A percentile compares a stretch with the other conserved stretches of the same genome.
Evolutionary conservation across 2,329 filamentous ascomycete genomes (phyloP).

Genomic region (Fusarium robinianum): DNA sequence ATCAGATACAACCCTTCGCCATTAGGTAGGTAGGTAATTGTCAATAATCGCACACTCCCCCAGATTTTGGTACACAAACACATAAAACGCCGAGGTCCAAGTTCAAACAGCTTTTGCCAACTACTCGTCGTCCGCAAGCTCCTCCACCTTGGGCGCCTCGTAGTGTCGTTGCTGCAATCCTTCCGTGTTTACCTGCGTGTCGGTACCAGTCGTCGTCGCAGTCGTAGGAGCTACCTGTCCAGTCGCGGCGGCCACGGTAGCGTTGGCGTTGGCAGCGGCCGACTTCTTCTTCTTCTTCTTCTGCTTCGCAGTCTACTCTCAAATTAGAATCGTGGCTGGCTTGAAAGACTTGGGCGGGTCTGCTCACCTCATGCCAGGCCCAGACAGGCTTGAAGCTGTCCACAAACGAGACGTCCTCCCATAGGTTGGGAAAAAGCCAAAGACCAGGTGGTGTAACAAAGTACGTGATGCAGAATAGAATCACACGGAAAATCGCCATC

Average conservation of each 20-base stretch:
- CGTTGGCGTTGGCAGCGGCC: constrained; percentile 42
- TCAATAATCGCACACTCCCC: constrained; percentile 20
- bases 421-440: constrained; percentile 98
- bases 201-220: constrained; percentile 61
- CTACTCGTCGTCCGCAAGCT: constrained; percentile 57
- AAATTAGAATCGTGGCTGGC: constrained; percentile 24
- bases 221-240: constrained; percentile 57
- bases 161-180: constrained; percentile 50
- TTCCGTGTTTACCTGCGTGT: constrained; percentile 56
- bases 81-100: constrained; percentile 34
- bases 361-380: constrained; percentile 93
- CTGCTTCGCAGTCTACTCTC: constrained; percentile 41
- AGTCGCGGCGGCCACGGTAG: constrained; percentile 56
- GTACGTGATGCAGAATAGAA: constrained; percentile 91
- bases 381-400: constrained; percentile 95
- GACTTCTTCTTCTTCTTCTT: constrained; percentile 63
- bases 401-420: constrained; percentile 98
- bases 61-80: constrained; percentile 32
- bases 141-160: constrained; percentile 57
- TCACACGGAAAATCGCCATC: constrained; percentile 96
- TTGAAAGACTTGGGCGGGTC: neutral
- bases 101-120: constrained; percentile 18
- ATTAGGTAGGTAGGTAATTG: constrained; percentile 13
- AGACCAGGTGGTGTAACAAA: constrained; percentile 82
- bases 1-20: neutral